Evolutionary conservation across 768 basidiomycete genomes (phyloP), one percentile per base, ranked within the genome.

Genomic region (Suillus tomentosus): DNA sequence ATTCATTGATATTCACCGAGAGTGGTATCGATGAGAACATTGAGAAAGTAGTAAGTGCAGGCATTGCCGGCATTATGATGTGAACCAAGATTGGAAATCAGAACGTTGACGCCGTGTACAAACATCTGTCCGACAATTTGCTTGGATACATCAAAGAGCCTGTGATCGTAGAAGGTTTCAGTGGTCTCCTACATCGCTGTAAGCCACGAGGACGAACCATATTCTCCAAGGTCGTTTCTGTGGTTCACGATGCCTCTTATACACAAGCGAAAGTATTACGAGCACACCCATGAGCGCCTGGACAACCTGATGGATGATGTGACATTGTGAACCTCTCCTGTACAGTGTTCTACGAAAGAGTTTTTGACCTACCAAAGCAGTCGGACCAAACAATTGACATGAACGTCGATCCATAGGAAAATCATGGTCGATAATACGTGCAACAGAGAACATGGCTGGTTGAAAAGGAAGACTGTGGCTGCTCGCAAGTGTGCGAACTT

Each of bases 71-170:
- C 82, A 0, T 84, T 84, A 63, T 86, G 81, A 48, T 86, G 79
- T 1, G 95, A 94, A 31, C 89, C 86, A 39, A 94, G 68, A 69
- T 87, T 87, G 34, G 95, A 95, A 58, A 94, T 86, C 42, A 94
- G 78, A 24, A 95, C 83, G 73, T 95, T 95, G 50, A 85, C 79
- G 3, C 84, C 84, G 71, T 95, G 93, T 4, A 95, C 86, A 70
- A 92, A 90, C 79, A 90, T 81, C 71, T 92, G 90, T 54, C 93
- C 96, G 15, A 91, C 82, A 61, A 97, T 79, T 80, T 98, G 96
- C 75, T 97, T 97, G 3, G 89, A 90, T 5, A 97, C 91, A 70
- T 97, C 95, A 74, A 92, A 95, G n/a, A 91, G 73, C 94, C 92
- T 94, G 37, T 57, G 22, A 42, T 59, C 4, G 17, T 59, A 61